These are phyloP conservation scores for Rhizopogon vinicolor DNA, from an alignment of 768 basidiomycete genomes.

Conservation along the genomic window DNA sequence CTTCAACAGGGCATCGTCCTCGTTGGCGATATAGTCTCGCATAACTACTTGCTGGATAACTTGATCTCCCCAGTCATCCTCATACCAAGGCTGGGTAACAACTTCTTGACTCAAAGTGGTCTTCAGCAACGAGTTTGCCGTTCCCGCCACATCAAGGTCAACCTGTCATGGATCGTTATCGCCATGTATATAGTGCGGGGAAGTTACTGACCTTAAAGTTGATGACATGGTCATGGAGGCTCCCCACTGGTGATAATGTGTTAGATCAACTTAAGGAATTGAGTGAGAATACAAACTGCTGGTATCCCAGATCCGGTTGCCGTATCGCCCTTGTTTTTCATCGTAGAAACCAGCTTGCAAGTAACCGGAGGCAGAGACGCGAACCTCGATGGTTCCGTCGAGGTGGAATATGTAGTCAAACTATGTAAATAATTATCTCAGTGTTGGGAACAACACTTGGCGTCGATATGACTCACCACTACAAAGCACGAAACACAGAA, in stretches of 20 bases:
- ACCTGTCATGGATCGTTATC: conserved; percentile 30
- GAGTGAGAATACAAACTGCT: conserved; percentile 36
- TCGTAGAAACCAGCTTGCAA: conserved; percentile 63
- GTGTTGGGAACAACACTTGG: not conserved
- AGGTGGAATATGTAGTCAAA: conserved; percentile 66
- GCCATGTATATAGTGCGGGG: not conserved
- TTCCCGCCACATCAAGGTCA: conserved; percentile 61
- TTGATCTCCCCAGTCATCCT: conserved; percentile 51
- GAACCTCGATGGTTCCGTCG: conserved; percentile 67
- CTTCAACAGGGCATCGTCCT: conserved; percentile 47
- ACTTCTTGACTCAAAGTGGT: conserved; percentile 47
- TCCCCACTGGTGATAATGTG: conserved; percentile 42
- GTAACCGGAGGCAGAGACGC: conserved; percentile 64
- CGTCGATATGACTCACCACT: conserved; percentile 25
- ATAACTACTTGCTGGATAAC: conserved; percentile 51
- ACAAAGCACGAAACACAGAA: not conserved
- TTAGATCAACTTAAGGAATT: not conserved
- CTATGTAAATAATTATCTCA: conserved; percentile 19
- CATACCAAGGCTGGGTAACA: conserved; percentile 50
- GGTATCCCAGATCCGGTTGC: conserved; percentile 48
- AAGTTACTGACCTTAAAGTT: conserved; percentile 44
- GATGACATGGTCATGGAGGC: conserved; percentile 64
- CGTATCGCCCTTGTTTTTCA: conserved; percentile 43
- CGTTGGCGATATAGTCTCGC: conserved; percentile 43
- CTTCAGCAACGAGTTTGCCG: conserved; percentile 50